A percentile compares a stretch with the other conserved stretches of the same genome.
Conservation (phyloP, 345 rosid species). For the Viola odorata region DNA sequence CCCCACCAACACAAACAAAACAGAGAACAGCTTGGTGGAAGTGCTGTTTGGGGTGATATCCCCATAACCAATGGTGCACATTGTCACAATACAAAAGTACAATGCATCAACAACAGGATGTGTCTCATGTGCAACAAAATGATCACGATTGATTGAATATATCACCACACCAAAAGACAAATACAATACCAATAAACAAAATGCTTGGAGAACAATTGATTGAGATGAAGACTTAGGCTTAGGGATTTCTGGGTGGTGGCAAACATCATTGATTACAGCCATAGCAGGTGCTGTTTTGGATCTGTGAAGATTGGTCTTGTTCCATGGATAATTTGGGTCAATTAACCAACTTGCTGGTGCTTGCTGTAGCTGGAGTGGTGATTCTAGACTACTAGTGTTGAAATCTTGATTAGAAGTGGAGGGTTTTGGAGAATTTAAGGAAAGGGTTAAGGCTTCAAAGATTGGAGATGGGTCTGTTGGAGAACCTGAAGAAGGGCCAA, state of each 20-base stretch:
- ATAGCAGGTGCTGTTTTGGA: constrained; percentile 84
- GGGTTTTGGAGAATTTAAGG: constrained; percentile 32
- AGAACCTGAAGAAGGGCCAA: constrained; percentile 49
- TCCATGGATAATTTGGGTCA: constrained; percentile 24
- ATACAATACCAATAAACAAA: constrained; percentile 49
- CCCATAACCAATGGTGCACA: constrained; percentile 96
- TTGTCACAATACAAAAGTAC: constrained; percentile 84
- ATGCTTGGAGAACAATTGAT: constrained; percentile 49
- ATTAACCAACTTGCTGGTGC: constrained; percentile 27
- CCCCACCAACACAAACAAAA: constrained; percentile 82
- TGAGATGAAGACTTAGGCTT: constrained; percentile 52
- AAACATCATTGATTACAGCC: constrained; percentile 51
- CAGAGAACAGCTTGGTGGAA: constrained; percentile 67
- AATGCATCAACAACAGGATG: constrained; percentile 89
- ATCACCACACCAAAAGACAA: constrained; percentile 64
- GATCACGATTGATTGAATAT: constrained; percentile 52
- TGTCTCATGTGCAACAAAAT: constrained; percentile 46
- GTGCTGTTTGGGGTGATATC: constrained; percentile 67
- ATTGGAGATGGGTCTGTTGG: constrained; percentile 34
- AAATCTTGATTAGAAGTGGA: constrained; percentile 16
- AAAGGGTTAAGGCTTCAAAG: constrained; percentile 46
- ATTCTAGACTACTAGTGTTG: not conserved
- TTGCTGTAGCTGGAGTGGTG: constrained; percentile 15
- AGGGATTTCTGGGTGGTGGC: constrained; percentile 16
- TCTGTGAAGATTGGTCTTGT: constrained; percentile 47